Base-by-base conservation (phyloP, 495 filamentous ascomycete species). In the Diplogelasinospora grovesii region DNA sequence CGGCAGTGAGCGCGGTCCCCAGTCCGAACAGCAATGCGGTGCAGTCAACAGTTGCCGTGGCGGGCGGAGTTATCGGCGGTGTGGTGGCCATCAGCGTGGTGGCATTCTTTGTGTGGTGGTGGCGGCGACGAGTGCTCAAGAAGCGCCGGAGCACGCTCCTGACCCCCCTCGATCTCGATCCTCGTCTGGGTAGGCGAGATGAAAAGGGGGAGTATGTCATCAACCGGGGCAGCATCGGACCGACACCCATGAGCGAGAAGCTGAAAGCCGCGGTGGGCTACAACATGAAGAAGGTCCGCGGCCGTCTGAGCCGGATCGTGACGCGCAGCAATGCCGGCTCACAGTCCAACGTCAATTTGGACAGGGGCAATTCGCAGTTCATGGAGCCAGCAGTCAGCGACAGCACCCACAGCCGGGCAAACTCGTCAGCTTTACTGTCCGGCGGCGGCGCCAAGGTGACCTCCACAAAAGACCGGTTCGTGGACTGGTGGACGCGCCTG, bases 281-380 rank as follows among this genome's bases (percentile, higher is more conserved):
- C 43, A 67, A 60, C 16, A 57, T 50, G 15, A 60, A 53, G 23
- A 57, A 46, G 36, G 38, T 73, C 2, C 56, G 61, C 4, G 64
- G 59, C 21, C 48, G 61, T 16, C 51, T 70, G 29, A 53, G 53
- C 21, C 49, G 54, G 8, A 43, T 69, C 14, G 53, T 67, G 26
- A 48, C 63, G 13, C 54, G 60, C 18, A 58, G 13, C 19, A 24
- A 58, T 34, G 52, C 48, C 19, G 54, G 59, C 5, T 56, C 58
- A 6, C 68, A 64, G 0, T 71, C 63, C 18, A n/a, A n/a, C n/a
- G 66, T 71, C 22, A 69, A 73, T 42, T 54, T 73, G 22, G 61
- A 74, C 52, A 55, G 66, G 25, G 68, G 70, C 9, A 71, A 64
- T 42, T 74, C 70, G 3, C 72, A 74, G 42, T 75, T 73, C 47